Evolutionary conservation across 345 rosid genomes (phyloP), one percentile per base, ranked within the genome.

Genomic region (Pistacia atlantica): DNA sequence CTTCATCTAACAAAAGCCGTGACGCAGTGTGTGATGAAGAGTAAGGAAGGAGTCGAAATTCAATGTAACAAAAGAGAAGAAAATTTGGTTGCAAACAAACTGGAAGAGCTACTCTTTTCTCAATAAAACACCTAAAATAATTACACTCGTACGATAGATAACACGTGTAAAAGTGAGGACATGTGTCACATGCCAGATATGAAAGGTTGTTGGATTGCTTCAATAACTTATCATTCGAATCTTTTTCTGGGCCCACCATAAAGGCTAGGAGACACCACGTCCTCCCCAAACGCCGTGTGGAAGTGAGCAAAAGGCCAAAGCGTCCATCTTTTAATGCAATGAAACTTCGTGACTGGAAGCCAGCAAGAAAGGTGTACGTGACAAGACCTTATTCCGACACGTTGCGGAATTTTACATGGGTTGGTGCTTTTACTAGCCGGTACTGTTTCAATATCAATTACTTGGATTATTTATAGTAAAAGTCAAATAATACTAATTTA

Each of bases 111-210:
- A 31, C 33, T 31, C 33, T 31, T 31, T 31, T 31, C 33, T 31
- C 33, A 31, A 31, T 31, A 2, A 31, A 31, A 31, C 33, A 31
- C 33, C 3, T 31, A 22, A 68, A 56, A 18, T n/a, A 8, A n/a
- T 69, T 28, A 57, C 54, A 11, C 12, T 9, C 10, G 55, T 77
- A 60, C 60, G 35, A 3, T 0, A 12, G 37, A 3, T 22, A 64
- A 56, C 83, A 77, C 86, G 80, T 80, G 69, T 60, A 35, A 71
- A 55, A 22, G 12, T 0, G 3, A 4, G 71, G 77, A 80, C 80
- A 72, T 5, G 80, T 64, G 82, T 80, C 80, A 72, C 62, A 22
- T 67, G 63, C 8, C 25, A 33, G 18, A 38, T 8, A 18, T 11
- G 8, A 65, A 37, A 49, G 79, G 79, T 62, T 4, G 75, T 71